Evolutionary conservation across 2,329 filamentous ascomycete species (phyloP).

Genomic region (Stagonosporopsis rhizophila): DNA sequence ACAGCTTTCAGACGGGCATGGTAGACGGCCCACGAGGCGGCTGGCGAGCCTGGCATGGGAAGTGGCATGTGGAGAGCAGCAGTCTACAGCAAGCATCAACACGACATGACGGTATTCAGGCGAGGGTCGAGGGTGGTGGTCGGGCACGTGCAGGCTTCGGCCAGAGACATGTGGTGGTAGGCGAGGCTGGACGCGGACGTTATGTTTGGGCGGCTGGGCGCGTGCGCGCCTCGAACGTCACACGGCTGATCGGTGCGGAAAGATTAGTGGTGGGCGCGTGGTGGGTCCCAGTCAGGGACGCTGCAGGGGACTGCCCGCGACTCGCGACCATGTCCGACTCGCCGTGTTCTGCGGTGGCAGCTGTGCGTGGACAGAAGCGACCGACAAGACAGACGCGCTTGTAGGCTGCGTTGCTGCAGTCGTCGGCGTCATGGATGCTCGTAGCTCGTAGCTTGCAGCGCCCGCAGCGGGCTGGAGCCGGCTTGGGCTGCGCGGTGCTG

Average conservation of each 20-base stretch:
- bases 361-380: not conserved
- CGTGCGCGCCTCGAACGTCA: slow-evolving; percentile 17
- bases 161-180: slow-evolving; percentile 8
- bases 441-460: not conserved
- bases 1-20: slow-evolving; percentile 68
- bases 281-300: slow-evolving; percentile 12
- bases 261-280: slow-evolving; percentile 3
- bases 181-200: not conserved
- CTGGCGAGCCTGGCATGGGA: slow-evolving; percentile 64
- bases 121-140: not conserved
- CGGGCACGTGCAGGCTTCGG: slow-evolving; percentile 17
- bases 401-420: not conserved
- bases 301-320: slow-evolving; percentile 9
- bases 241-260: slow-evolving; percentile 6
- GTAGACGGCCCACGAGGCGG: slow-evolving; percentile 77
- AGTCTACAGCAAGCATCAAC: not conserved
- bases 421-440: slow-evolving; percentile 9
- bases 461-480: not conserved
- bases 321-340: not conserved
- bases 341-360: not conserved
- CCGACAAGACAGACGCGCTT: not conserved
- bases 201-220: slow-evolving; percentile 13
- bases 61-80: slow-evolving; percentile 46
- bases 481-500: not conserved
- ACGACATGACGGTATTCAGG: slow-evolving; percentile 1